phyloP scores from a whole-genome alignment of 2,329 filamentous ascomycete species.

The Monilinia laxa region DNA sequence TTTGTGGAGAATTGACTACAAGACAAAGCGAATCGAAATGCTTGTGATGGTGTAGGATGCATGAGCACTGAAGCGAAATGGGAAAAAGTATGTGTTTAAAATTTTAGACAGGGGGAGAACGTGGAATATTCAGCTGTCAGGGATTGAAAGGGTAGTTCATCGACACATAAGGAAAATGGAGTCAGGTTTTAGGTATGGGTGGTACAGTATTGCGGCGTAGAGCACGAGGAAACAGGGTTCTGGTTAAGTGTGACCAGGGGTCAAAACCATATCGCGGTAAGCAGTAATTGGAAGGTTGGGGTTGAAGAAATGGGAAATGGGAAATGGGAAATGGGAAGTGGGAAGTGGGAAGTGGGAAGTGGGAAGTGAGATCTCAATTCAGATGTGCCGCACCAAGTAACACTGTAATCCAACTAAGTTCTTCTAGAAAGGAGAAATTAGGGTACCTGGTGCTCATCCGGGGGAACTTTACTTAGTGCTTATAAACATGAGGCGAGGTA shows the following conservation, averaged over 20 bases:
- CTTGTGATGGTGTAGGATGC: background rate
- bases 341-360: background rate
- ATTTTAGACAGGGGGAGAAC: background rate
- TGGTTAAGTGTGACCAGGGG: background rate
- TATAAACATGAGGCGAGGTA: background rate
- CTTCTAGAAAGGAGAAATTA: conserved; percentile 16
- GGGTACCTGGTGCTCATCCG: background rate
- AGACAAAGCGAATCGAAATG: background rate
- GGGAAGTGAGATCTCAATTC: conserved; percentile 19
- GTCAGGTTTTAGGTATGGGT: background rate
- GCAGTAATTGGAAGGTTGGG: conserved; percentile 7
- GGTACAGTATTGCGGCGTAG: conserved; percentile 14
- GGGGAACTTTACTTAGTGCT: conserved; percentile 17
- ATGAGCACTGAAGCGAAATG: background rate
- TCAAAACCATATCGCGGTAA: conserved; percentile 4
- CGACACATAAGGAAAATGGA: conserved; percentile 6
- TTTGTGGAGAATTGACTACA: conserved; percentile 15
- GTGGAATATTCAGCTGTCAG: conserved; percentile 22
- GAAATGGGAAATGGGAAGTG: background rate
- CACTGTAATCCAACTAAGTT: background rate
- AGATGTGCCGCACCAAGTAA: conserved; percentile 19
- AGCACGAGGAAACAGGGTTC: conserved; percentile 22
- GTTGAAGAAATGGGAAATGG: background rate
- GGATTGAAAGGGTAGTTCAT: background rate
- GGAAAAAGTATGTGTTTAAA: background rate